A percentile compares a stretch with the other conserved stretches of the same genome.
Conservation (phyloP, 179 eudicot genomes). For the Sideroxylon spinosum region DNA sequence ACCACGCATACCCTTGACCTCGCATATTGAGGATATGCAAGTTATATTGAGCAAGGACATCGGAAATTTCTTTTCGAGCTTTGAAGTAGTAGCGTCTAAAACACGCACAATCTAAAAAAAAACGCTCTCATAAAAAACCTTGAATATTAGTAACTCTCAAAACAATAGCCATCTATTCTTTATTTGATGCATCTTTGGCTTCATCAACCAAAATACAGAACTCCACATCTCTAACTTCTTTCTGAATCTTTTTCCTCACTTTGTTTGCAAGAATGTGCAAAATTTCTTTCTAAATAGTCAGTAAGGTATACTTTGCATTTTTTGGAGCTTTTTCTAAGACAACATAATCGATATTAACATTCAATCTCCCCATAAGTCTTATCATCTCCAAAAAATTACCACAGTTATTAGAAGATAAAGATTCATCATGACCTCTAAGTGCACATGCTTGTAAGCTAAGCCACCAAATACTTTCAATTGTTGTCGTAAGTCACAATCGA, state of each 20-base stretch:
- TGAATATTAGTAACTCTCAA: background rate
- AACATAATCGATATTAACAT: background rate
- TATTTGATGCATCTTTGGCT: background rate
- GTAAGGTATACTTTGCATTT: background rate
- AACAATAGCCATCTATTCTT: background rate
- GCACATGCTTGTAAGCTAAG: background rate
- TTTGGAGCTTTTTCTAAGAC: background rate
- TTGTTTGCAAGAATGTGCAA: background rate
- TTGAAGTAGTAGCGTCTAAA: background rate
- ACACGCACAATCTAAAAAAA: background rate
- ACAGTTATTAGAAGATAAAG: background rate
- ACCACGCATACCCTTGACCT: background rate
- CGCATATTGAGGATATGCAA: background rate
- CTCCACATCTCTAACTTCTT: background rate
- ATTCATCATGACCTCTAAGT: background rate
- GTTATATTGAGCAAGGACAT: background rate
- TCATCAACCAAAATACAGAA: background rate
- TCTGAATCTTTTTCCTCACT: background rate
- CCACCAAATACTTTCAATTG: background rate
- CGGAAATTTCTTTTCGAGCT: background rate
- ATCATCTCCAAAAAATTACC: background rate
- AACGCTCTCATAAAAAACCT: no score
- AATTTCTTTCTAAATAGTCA: background rate
- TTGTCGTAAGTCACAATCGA: background rate
- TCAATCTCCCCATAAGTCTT: background rate